Base-by-base conservation (phyloP, 441 rosid species). In the California macrophylla region DNA sequence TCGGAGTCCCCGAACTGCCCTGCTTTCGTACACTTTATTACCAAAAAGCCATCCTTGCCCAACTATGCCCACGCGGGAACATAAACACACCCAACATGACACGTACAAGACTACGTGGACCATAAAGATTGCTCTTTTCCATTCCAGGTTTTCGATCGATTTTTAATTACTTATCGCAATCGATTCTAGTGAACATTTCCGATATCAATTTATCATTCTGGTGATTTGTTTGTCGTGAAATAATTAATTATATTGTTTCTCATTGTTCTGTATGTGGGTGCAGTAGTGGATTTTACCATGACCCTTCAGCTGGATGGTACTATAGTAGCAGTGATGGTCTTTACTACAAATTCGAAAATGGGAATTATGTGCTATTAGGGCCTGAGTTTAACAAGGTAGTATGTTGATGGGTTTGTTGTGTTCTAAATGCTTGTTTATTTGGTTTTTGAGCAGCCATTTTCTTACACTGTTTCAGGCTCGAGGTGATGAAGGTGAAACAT, bases 281-380 rank as follows among this genome's bases (percentile, higher is more conserved):
- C 87, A 90, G 98, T 67, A 89, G 86, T 73, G 97, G 96, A 77
- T 90, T 93, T 79, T 90, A 90, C 78, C 93, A 93, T 70, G 90
- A 90, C 61, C 91, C 96, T 25, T 67, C 4, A 73, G 96, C 85
- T 71, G 98, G 96, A 18, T 93, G 97, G 98, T 93, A 89, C 74
- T 90, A 90, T 75, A 86, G 90, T 72, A 87, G 85, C 68, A 79
- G 80, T 69, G 96, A 93, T 72, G 89, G 97, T 56, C 82, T 72
- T 52, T 90, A 90, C 75, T 93, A 93, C 87, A 87, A 79, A 74
- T 82, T 89, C 71, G 96, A 90, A 63, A 78, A 93, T 76, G 97
- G 97, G 8, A 83, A 79, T 69, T 93, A 89, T 66, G 82, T 83
- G 71, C 91, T 79, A 73, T 77, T 84, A 79, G 83, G 81, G 8